Evolutionary conservation across 2,329 filamentous ascomycete genomes (phyloP).

Genomic region (Aspergillus vadensis): DNA sequence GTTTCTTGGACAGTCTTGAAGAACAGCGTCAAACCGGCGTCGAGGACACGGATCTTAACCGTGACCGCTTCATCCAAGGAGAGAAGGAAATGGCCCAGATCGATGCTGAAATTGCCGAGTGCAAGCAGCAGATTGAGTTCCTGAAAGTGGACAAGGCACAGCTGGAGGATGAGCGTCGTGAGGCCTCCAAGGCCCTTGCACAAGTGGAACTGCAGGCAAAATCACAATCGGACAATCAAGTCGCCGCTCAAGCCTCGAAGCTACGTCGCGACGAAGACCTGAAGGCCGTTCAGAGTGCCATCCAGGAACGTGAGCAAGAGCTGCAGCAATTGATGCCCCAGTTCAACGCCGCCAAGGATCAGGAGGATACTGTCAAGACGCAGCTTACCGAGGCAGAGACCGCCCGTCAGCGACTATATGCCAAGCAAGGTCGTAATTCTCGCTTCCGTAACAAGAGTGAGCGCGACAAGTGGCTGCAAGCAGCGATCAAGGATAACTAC

Average conservation of each 20-base stretch:
- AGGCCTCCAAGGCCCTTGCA: conserved; percentile 75
- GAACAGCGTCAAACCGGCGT: conserved; percentile 77
- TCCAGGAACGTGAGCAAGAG: conserved; percentile 74
- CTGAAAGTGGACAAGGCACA: conserved; percentile 82
- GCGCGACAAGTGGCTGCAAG: conserved; percentile 78
- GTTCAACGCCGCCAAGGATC: conserved; percentile 70
- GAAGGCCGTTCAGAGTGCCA: conserved; percentile 70
- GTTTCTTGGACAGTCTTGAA: conserved; percentile 79
- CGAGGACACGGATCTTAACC: conserved; percentile 80
- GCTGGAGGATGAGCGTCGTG: conserved; percentile 84
- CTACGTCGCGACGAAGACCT: conserved; percentile 72
- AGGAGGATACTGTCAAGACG: conserved; percentile 70
- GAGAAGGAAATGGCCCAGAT: conserved; percentile 78
- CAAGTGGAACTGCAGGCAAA: conserved; percentile 86
- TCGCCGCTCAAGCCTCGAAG: conserved; percentile 72
- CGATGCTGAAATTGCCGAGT: conserved; percentile 75
- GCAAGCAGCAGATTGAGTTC: conserved; percentile 81
- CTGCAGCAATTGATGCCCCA: conserved; percentile 74
- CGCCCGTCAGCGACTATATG: conserved; percentile 75
- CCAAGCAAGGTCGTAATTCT: conserved; percentile 86
- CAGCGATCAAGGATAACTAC: conserved; percentile 79
- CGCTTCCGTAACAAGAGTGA: conserved; percentile 87
- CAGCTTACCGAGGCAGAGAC: conserved; percentile 76
- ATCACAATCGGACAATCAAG: conserved; percentile 78
- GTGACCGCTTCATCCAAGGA: conserved; percentile 72